Evolutionary conservation across 2,329 filamentous ascomycete species (phyloP), one percentile per base, ranked within the genome.

Genomic region (Boeremia lycopersici): DNA sequence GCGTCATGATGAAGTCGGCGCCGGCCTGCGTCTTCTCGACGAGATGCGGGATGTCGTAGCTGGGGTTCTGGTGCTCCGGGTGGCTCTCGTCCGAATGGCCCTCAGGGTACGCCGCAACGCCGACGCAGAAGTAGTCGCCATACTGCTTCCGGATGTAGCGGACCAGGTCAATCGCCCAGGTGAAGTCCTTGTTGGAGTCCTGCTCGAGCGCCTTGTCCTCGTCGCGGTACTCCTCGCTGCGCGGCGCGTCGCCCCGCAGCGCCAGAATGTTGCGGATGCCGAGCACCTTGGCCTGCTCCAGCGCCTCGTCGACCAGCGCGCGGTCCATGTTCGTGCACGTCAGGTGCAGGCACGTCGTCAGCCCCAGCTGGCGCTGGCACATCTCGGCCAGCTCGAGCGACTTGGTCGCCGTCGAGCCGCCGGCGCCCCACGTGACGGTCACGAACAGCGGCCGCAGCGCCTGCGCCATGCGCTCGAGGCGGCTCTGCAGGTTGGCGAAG

Each of bases 281-380:
- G 42, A 98, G 78, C 9, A 84, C 89, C 77, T 96, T 96, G 42
- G 93, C 93, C 70, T 96, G 90, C 68, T 96, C 90, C 62, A 99
- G 79, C 0, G 93, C 90, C 72, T 93, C 88, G 69, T 99, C 95
- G 56, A 99, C 87, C 65, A 96, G 78, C 45, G 83, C 84, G 63
- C 88, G 86, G 73, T 89, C 95, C 93, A 98, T 98, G 75, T 99
- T 98, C 50, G 95, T 99, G 77, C 95, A 99, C 2, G 95, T 99
- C 63, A 99, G 81, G 74, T 99, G 95, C 62, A 99, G 81, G 75
- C 95, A 97, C 57, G 95, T 99, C 36, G 95, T 98, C 55, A 99
- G 82, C 55, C 90, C 90, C 50, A 98, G 79, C 77, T 96, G 91
- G 58, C 92, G 84, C 79, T 98, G 95, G 76, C 93, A 97, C 68